These are phyloP conservation scores for Phyllosticta paracitricarpa DNA, from an alignment of 2,329 filamentous ascomycete species.

Conservation along the genomic window DNA sequence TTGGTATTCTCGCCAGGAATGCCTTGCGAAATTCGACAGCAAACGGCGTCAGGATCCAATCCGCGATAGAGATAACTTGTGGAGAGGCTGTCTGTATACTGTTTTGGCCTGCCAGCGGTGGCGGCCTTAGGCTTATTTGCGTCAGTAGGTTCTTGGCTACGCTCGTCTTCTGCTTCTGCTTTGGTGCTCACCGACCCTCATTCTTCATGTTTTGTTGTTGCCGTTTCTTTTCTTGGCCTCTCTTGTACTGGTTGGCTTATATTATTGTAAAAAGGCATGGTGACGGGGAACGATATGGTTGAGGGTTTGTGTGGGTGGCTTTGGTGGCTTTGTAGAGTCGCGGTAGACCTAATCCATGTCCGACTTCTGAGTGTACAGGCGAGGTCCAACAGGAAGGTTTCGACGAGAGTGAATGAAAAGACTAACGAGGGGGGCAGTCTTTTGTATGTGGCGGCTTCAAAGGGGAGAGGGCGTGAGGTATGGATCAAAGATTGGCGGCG, in stretches of 20 bases:
- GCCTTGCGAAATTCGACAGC: not conserved
- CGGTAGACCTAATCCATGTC: slow-evolving; percentile 10
- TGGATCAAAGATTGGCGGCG: not conserved
- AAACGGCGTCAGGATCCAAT: not conserved
- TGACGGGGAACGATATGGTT: slow-evolving; percentile 3
- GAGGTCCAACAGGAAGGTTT: not conserved
- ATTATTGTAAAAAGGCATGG: not conserved
- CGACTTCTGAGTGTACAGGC: slow-evolving; percentile 6
- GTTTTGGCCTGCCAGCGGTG: not conserved
- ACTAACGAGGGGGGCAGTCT: not conserved
- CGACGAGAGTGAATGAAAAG: not conserved
- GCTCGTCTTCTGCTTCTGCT: not conserved
- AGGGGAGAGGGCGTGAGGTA: not conserved
- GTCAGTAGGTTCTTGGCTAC: slow-evolving; percentile 1
- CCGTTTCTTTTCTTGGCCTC: not conserved
- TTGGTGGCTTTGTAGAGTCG: not conserved
- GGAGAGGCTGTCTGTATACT: not conserved
- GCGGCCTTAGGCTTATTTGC: slow-evolving; percentile 1
- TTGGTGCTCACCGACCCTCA: not conserved
- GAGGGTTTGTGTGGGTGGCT: not conserved
- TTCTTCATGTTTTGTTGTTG: not conserved
- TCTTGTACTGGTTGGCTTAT: not conserved
- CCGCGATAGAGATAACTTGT: not conserved
- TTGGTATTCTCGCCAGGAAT: not conserved
- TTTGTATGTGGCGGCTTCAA: not conserved